Evolutionary conservation across 257 asterid genomes (phyloP).

Genomic region (Lycium barbarum): DNA sequence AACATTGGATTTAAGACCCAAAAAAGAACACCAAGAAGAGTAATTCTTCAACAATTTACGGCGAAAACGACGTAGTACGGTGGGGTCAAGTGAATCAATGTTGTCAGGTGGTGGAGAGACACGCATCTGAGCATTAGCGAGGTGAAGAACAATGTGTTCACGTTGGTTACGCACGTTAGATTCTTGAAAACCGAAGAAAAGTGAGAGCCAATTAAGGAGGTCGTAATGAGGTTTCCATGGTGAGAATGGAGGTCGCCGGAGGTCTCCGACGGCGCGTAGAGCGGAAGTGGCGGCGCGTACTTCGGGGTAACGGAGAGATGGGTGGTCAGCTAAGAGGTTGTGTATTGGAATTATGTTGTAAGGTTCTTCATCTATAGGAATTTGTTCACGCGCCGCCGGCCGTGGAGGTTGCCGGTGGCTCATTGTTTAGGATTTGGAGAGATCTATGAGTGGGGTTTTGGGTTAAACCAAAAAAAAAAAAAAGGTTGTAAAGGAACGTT

Average conservation of each 20-base stretch:
- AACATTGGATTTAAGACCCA: conserved; percentile 71
- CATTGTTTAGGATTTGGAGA: conserved; percentile 55
- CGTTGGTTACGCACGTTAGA: conserved; percentile 86
- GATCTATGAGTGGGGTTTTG: conserved; percentile 30
- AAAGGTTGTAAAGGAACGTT: neutral
- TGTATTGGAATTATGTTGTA: conserved; percentile 87
- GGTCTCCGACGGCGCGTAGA: conserved; percentile 79
- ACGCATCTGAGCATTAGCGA: conserved; percentile 97
- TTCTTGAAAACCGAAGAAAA: conserved; percentile 85
- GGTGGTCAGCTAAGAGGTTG: conserved; percentile 93
- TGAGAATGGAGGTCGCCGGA: conserved; percentile 77
- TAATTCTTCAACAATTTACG: conserved; percentile 69
- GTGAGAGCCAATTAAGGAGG: conserved; percentile 88
- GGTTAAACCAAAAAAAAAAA: neutral
- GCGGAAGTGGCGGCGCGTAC: conserved; percentile 93
- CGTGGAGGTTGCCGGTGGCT: conserved; percentile 54
- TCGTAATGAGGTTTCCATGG: conserved; percentile 81
- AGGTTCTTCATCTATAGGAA: conserved; percentile 35
- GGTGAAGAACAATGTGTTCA: conserved; percentile 88
- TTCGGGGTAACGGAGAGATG: conserved; percentile 91
- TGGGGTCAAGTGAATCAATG: conserved; percentile 80
- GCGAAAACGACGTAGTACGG: conserved; percentile 85
- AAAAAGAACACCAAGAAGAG: conserved; percentile 88
- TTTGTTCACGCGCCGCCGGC: conserved; percentile 36
- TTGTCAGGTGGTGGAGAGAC: conserved; percentile 91